phyloP scores from a whole-genome alignment of 768 basidiomycete genomes.

The Amanita jacksonii region DNA sequence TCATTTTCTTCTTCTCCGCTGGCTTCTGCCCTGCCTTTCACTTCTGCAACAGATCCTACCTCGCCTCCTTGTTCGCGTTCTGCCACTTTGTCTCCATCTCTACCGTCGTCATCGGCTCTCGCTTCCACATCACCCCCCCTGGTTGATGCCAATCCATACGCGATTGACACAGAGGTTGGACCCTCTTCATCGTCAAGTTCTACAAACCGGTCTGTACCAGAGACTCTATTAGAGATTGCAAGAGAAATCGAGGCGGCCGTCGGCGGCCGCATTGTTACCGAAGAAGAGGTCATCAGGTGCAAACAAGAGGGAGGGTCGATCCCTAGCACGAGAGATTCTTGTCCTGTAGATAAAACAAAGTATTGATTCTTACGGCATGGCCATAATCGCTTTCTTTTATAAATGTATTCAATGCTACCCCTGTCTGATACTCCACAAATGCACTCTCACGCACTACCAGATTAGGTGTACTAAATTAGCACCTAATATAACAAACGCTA shows the following conservation, averaged over 20 bases:
- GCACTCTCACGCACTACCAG: too few relatives aligned
- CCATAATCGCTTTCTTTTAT: too few relatives aligned
- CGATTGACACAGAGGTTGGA: constrained; percentile 12
- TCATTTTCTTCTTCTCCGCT: too few relatives aligned
- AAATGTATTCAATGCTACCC: too few relatives aligned
- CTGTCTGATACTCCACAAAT: too few relatives aligned
- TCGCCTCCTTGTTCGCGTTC: neutral
- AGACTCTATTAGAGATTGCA: constrained; percentile 44
- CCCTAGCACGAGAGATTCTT: constrained; percentile 5
- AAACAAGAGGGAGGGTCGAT: constrained; percentile 30
- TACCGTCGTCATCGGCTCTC: neutral
- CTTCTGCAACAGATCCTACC: neutral
- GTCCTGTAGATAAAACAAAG: neutral
- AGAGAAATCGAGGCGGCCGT: constrained; percentile 53
- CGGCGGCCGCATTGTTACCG: constrained; percentile 48
- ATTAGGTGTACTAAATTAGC: too few relatives aligned
- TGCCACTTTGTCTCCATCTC: neutral
- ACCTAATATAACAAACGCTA: neutral
- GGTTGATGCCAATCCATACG: constrained; percentile 17
- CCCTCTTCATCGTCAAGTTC: neutral
- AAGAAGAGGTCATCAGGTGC: constrained; percentile 53
- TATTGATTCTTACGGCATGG: constrained; percentile 10
- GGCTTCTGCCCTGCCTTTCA: constrained; percentile 1
- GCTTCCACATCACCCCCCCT: neutral
- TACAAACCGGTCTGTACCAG: constrained; percentile 12